A percentile compares a stretch with the other conserved stretches of the same genome.
Conservation (phyloP, 129 eudicot species). For the Erigeron canadensis region DNA sequence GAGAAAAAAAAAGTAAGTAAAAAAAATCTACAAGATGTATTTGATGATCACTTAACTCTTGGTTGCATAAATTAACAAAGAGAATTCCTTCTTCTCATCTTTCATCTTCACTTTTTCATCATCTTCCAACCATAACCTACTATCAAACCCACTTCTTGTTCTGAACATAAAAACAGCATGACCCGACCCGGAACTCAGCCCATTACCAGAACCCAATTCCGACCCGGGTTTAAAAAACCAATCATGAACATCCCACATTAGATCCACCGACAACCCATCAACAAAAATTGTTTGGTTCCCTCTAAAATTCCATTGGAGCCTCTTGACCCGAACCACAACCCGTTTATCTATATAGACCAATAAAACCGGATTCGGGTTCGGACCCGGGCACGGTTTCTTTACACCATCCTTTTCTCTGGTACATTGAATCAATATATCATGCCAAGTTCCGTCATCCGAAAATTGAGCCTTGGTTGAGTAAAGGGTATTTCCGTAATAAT, state of each 20-base stretch:
- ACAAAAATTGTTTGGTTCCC: slow-evolving; percentile 85
- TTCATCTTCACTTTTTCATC: slow-evolving; percentile 39
- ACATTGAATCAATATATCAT: slow-evolving; percentile 68
- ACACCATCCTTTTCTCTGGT: slow-evolving; percentile 57
- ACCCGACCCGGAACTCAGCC: slow-evolving; percentile 52
- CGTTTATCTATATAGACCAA: slow-evolving; percentile 74
- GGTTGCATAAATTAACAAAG: slow-evolving; percentile 66
- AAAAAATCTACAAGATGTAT: slow-evolving; percentile 7
- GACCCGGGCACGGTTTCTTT: slow-evolving; percentile 42
- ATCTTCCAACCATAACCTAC: slow-evolving; percentile 77
- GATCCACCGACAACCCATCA: slow-evolving; percentile 85
- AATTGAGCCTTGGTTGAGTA: slow-evolving; percentile 71
- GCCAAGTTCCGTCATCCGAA: slow-evolving; percentile 53
- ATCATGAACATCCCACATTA: slow-evolving; percentile 96
- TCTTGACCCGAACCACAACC: slow-evolving; percentile 65
- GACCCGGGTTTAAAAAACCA: slow-evolving; percentile 66
- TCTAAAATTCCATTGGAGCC: slow-evolving; percentile 90
- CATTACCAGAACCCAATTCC: slow-evolving; percentile 24
- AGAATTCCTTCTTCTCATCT: slow-evolving; percentile 56
- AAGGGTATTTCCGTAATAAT: slow-evolving; percentile 63
- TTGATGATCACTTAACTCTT: slow-evolving; percentile 39
- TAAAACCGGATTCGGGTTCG: slow-evolving; percentile 11
- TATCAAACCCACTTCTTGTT: slow-evolving; percentile 69
- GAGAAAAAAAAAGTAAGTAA: not conserved
- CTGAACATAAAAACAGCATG: slow-evolving; percentile 71